These are phyloP conservation scores for Entoloma clypeatum DNA, from an alignment of 1,284 basidiomycete genomes.

Conservation along the genomic window DNA sequence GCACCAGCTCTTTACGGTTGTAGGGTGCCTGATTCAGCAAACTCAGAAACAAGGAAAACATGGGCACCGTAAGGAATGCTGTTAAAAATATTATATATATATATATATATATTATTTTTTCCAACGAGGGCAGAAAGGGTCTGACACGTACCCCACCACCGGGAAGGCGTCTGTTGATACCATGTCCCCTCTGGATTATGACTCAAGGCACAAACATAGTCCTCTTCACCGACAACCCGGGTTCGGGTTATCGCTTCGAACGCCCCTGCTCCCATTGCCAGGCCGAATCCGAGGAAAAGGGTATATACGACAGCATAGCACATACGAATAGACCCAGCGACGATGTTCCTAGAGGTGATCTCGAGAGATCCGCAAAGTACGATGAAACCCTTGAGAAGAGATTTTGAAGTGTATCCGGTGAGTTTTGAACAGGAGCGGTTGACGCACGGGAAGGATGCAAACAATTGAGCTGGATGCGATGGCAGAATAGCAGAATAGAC, in stretches of 20 bases:
- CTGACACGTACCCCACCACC: constrained; percentile 49
- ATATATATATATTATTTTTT: constrained; percentile 4
- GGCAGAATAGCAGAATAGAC: constrained; percentile 81
- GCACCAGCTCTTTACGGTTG: constrained; percentile 66
- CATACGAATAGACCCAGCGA: constrained; percentile 81
- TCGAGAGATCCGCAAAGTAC: constrained; percentile 82
- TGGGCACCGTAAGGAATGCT: constrained; percentile 81
- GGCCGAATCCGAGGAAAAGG: constrained; percentile 80
- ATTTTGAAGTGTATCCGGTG: background rate
- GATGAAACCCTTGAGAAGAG: constrained; percentile 59
- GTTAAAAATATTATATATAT: constrained; percentile 4
- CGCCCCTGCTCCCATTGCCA: constrained; percentile 72
- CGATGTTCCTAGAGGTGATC: constrained; percentile 73
- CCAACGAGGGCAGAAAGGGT: background rate
- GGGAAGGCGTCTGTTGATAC: constrained; percentile 55
- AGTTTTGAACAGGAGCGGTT: background rate
- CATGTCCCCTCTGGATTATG: constrained; percentile 53
- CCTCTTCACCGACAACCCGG: no score
- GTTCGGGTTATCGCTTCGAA: constrained; percentile 54
- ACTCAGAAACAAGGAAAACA: constrained; percentile 72
- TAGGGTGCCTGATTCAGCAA: constrained; percentile 76
- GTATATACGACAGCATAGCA: constrained; percentile 81
- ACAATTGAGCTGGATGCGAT: constrained; percentile 84
- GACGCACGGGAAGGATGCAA: constrained; percentile 76
- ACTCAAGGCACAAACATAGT: constrained; percentile 55